These are phyloP conservation scores for Glomus cerebriforme DNA, from an alignment of 192 early-diverging fungal genomes.

Conservation along the genomic window DNA sequence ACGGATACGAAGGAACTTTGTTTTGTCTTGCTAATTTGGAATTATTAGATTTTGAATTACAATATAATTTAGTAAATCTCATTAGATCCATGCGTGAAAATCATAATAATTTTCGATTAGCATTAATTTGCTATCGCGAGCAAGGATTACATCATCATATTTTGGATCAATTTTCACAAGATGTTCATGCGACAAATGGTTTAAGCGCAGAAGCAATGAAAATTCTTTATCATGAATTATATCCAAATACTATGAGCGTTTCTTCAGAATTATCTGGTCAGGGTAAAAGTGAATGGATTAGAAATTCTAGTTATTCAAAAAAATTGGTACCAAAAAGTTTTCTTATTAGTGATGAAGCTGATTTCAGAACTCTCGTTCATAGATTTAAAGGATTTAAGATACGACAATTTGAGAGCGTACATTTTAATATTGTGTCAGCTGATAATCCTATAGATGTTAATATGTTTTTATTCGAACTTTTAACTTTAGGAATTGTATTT, in stretches of 20 bases:
- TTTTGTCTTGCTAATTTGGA: conserved; percentile 37
- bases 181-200: conserved; percentile 28
- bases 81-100: not conserved
- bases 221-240: conserved; percentile 20
- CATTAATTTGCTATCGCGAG: conserved; percentile 30
- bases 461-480: conserved; percentile 30
- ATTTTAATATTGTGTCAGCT: conserved; percentile 27
- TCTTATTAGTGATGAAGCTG: conserved; percentile 21
- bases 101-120: not conserved
- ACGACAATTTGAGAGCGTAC: conserved; percentile 17
- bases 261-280: conserved; percentile 29
- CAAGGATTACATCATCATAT: conserved; percentile 31
- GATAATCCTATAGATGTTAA: conserved; percentile 23
- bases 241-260: conserved; percentile 16
- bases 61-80: conserved; percentile 28
- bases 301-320: not conserved
- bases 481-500: conserved; percentile 23
- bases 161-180: conserved; percentile 31
- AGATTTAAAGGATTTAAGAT: conserved; percentile 16
- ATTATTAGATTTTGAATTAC: conserved; percentile 30
- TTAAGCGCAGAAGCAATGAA: conserved; percentile 16
- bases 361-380: not conserved
- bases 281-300: conserved; percentile 31
- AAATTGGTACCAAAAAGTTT: conserved; percentile 11
- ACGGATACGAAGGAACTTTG: conserved; percentile 8